Base-by-base conservation (phyloP, 805 yeast genomes). In the Starmerella scarabaei region DNA sequence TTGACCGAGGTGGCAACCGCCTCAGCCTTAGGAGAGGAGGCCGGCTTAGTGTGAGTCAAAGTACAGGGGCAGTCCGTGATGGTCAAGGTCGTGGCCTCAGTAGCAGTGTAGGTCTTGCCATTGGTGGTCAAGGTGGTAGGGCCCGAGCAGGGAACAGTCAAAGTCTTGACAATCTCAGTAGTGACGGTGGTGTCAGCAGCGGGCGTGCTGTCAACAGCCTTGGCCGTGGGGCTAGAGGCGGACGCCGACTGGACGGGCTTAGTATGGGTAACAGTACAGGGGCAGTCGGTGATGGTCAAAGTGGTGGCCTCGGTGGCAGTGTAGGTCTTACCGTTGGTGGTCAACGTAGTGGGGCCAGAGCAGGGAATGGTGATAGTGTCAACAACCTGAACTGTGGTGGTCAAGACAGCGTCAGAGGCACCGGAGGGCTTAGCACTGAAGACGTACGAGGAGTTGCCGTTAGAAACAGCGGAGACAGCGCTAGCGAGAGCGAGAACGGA, bases 271-370 rank as follows among this genome's bases (percentile, higher is more conserved):
- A 75, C 56, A 58, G 88, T 79, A 69, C 93, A 81, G 59, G 86
- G 86, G 64, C 81, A 75, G 71, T 82, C 77, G 55, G 93, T 80
- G 73, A 81, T 71, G 64, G 91, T 81, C 57, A 82, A 63, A 52
- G 93, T 80, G 61, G 88, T 79, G 49, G 88, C 75, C 55, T 62
- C 77, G 48, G 86, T 75, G 61, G 72, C 73, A n/a, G 55, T 52
- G 53, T 45, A 47, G 20, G 56, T 52, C 40, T 37, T 29, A 17
- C 47, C 48, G 43, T 48, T 47, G 58, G 74, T 69, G 49, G 66
- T 66, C 44, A 80, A 51, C 39, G 67, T 62, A 49, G 91, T 80
- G 38, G 88, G 63, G 47, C 57, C 66, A 59, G 88, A 84, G 63
- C 88, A 80, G 77, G 74, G 77, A 50, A 88, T 80, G 62, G 81